phyloP scores from a whole-genome alignment of 164 flowering plant genomes.

The Dillenia suffruticosa region DNA sequence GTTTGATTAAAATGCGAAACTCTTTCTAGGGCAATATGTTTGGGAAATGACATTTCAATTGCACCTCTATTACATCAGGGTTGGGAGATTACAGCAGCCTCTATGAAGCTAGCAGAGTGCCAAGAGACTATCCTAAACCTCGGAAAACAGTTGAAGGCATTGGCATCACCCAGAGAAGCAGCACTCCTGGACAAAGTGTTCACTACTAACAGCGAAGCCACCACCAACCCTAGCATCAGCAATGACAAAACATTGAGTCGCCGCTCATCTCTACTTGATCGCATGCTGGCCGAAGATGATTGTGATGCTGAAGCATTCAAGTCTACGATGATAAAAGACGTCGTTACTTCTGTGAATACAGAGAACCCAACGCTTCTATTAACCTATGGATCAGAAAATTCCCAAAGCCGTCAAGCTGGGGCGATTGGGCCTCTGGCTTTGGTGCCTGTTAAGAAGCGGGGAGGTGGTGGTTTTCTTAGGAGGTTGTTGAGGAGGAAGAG shows the following conservation, averaged over 20 bases:
- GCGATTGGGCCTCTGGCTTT: constrained; percentile 42
- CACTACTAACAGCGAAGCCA: constrained; percentile 4
- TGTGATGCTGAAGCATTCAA: constrained; percentile 18
- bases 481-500: constrained; percentile 64
- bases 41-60: too few species aligned
- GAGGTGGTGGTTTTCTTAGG: constrained; percentile 49
- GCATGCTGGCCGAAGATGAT: constrained; percentile 58
- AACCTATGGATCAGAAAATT: background rate
- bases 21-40: too few species aligned
- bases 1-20: too few species aligned
- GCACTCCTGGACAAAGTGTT: constrained; percentile 29
- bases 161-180: constrained; percentile 41
- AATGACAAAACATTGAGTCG: constrained; percentile 23
- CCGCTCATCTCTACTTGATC: constrained; percentile 63
- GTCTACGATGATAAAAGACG: constrained; percentile 39
- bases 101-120: constrained; percentile 64
- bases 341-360: constrained; percentile 24
- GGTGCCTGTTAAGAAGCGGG: constrained; percentile 47
- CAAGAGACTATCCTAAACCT: constrained; percentile 54
- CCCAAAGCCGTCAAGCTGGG: constrained; percentile 5
- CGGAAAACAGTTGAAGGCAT: constrained; percentile 58
- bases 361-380: constrained; percentile 12
- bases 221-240: background rate
- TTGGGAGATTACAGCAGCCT: constrained; percentile 69
- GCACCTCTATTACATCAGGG: constrained; percentile 35